These are phyloP conservation scores for Blastomyces parvus DNA, from an alignment of 2,329 filamentous ascomycete species.

Conservation along the genomic window DNA sequence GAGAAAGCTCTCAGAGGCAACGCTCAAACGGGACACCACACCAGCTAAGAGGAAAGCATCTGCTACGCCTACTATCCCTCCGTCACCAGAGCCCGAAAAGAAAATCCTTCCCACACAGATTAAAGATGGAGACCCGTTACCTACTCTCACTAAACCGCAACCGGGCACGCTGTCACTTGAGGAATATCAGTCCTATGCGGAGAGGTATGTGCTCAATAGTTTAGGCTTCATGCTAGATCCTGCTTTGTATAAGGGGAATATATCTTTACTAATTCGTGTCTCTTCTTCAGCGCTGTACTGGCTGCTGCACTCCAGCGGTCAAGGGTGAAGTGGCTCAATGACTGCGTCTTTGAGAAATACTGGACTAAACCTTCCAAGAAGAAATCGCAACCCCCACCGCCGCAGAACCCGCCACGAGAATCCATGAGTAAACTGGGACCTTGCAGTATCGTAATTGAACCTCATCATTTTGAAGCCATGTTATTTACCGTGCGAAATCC, in stretches of 20 bases:
- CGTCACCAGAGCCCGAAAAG: constrained; percentile 27
- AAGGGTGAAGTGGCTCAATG: constrained; percentile 47
- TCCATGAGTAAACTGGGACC: constrained; percentile 48
- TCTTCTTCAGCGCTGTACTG: constrained; percentile 43
- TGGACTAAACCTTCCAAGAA: constrained; percentile 50
- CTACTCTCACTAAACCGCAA: constrained; percentile 45
- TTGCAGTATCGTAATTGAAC: constrained; percentile 52
- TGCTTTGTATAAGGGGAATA: neutral
- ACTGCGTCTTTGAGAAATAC: constrained; percentile 48
- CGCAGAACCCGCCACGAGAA: constrained; percentile 42
- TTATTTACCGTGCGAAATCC: constrained; percentile 48
- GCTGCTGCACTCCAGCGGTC: constrained; percentile 50
- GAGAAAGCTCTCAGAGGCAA: constrained; percentile 34
- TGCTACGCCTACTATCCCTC: constrained; percentile 22
- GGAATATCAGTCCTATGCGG: constrained; percentile 52
- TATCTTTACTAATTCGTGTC: constrained; percentile 15
- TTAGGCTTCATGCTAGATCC: neutral
- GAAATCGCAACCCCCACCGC: constrained; percentile 40
- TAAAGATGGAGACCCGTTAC: constrained; percentile 45
- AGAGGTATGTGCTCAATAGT: constrained; percentile 34
- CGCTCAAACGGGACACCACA: constrained; percentile 24
- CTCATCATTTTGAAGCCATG: constrained; percentile 52
- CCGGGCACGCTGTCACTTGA: constrained; percentile 37
- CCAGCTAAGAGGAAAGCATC: constrained; percentile 28
- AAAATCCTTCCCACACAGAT: constrained; percentile 44